Conservation (phyloP, 805 yeast genomes). For the Metschnikowia borealis region DNA sequence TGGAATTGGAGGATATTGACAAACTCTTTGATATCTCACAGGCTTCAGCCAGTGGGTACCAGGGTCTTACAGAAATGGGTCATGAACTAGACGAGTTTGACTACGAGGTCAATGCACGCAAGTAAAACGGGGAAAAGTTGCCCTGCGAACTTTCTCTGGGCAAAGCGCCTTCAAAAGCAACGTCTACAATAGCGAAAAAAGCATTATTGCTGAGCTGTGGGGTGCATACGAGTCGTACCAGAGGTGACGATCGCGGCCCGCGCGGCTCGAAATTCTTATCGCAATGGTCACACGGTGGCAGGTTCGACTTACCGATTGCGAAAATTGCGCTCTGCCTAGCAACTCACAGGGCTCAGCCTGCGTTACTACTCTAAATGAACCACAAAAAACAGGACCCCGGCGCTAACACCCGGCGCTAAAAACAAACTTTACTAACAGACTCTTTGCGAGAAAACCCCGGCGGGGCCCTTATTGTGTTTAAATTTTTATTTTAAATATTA, state of each 20-base stretch:
- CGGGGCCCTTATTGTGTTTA: neutral
- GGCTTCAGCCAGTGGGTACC: slow-evolving; percentile 15
- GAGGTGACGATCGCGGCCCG: neutral
- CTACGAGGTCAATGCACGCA: slow-evolving; percentile 13
- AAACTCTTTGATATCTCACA: slow-evolving; percentile 29
- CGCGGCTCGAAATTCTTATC: slow-evolving; percentile 3
- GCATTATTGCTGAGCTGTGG: slow-evolving; percentile 1
- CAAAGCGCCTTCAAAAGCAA: neutral
- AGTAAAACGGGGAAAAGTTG: neutral
- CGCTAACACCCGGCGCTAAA: neutral
- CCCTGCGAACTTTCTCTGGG: neutral
- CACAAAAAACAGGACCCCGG: neutral
- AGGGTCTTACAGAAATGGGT: slow-evolving; percentile 7
- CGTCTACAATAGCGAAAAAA: neutral
- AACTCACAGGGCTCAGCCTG: neutral
- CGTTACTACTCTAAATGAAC: neutral
- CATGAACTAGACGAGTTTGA: slow-evolving; percentile 27
- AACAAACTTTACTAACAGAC: neutral
- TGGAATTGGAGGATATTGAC: slow-evolving; percentile 42
- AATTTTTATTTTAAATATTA: neutral
- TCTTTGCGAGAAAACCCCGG: neutral
- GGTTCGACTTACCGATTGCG: slow-evolving; percentile 1
- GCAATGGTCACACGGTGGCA: neutral
- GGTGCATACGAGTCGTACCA: neutral
- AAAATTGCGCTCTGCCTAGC: slow-evolving; percentile 1